Evolutionary conservation across 148 eudicot species (phyloP).

Genomic region (Oxyria digyna): DNA sequence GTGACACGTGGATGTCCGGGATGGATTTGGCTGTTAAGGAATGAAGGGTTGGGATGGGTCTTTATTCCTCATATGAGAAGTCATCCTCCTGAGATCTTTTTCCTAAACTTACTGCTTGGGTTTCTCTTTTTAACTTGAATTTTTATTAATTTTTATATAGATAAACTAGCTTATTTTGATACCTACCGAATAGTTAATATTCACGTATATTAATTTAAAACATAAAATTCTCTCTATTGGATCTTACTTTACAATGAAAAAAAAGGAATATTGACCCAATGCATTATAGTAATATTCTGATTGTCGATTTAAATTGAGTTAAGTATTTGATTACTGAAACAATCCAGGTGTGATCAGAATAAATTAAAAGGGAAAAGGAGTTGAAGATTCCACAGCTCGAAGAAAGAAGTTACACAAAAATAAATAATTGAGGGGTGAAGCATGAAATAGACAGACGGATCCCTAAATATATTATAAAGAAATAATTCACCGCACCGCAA

Average conservation of each 20-base stretch:
- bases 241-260: neutral
- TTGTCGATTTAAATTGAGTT: neutral
- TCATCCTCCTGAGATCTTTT: no score
- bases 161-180: no score
- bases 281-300: neutral
- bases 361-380: neutral
- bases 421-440: conserved; percentile 9
- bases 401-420: conserved; percentile 8
- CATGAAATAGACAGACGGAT: conserved; percentile 8
- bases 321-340: neutral
- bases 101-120: no score
- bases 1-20: no score
- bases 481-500: conserved; percentile 2
- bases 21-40: no score
- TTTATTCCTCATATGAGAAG: no score
- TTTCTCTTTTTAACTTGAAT: no score
- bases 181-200: no score
- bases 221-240: neutral
- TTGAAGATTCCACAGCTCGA: conserved; percentile 5
- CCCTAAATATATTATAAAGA: neutral
- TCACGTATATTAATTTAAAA: neutral
- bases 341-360: neutral
- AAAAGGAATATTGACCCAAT: neutral
- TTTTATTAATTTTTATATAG: no score
- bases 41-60: no score